phyloP scores from a whole-genome alignment of 208 protist genomes.

The Phytomonas francai region DNA sequence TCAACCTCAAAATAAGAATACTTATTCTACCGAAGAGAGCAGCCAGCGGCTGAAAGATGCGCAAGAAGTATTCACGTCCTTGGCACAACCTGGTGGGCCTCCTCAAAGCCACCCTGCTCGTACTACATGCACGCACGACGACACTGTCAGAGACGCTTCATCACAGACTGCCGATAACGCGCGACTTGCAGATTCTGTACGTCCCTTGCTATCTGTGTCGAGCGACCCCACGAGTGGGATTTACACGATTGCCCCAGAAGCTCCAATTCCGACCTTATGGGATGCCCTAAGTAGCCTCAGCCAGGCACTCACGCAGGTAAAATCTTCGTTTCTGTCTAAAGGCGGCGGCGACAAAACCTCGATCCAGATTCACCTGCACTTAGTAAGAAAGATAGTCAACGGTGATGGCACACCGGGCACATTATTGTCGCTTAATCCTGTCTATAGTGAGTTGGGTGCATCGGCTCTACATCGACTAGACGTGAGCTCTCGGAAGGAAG shows the following conservation, averaged over 20 bases:
- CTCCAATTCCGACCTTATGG: background rate
- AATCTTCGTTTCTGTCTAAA: background rate
- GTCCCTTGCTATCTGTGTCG: slow-evolving; percentile 2
- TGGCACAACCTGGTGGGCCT: background rate
- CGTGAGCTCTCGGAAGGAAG: background rate
- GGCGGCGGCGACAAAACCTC: background rate
- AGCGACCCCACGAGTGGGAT: background rate
- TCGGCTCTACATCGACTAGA: background rate
- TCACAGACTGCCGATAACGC: background rate
- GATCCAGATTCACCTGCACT: background rate
- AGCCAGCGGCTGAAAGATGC: background rate
- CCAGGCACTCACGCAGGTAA: slow-evolving; percentile 10
- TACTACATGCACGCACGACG: background rate
- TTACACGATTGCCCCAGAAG: slow-evolving; percentile 1
- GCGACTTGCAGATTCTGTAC: background rate
- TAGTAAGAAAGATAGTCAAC: background rate
- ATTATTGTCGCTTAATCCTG: background rate
- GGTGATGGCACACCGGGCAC: background rate
- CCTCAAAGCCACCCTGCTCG: background rate
- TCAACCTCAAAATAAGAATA: background rate
- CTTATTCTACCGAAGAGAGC: background rate
- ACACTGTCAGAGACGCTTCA: background rate
- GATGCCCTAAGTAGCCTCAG: slow-evolving; percentile 1
- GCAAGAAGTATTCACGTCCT: background rate
- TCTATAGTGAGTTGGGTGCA: background rate